Conservation (phyloP, 2,329 filamentous ascomycete genomes). For the Fusarium nematophilum region DNA sequence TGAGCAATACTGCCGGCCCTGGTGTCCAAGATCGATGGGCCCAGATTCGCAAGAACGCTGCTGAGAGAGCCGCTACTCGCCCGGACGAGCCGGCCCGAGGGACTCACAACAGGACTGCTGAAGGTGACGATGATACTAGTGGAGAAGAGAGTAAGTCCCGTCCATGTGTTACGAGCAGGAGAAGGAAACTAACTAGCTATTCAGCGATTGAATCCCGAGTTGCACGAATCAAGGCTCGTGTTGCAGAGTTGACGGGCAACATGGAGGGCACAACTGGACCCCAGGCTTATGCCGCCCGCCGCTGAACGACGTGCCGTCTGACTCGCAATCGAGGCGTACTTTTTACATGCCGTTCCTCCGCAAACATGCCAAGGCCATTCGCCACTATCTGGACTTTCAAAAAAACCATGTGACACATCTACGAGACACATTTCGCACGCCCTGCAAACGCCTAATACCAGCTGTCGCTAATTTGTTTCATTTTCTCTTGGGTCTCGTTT, state of each 20-base stretch:
- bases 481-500: constrained; percentile 32
- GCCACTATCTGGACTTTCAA: constrained; percentile 24
- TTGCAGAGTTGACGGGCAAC: constrained; percentile 91
- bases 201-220: constrained; percentile 96
- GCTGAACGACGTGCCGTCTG: constrained; percentile 15
- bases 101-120: constrained; percentile 66
- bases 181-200: constrained; percentile 35
- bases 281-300: constrained; percentile 34
- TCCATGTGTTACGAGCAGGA: neutral
- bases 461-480: constrained; percentile 38
- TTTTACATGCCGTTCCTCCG: constrained; percentile 13
- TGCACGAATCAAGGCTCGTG: constrained; percentile 95
- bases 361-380: constrained; percentile 27
- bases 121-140: constrained; percentile 87
- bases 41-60: constrained; percentile 94
- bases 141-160: constrained; percentile 87
- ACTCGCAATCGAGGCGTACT: constrained; percentile 4
- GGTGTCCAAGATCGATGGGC: constrained; percentile 84
- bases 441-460: constrained; percentile 42
- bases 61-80: constrained; percentile 77
- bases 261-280: constrained; percentile 70
- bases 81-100: constrained; percentile 72
- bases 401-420: constrained; percentile 32
- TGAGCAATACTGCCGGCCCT: constrained; percentile 48
- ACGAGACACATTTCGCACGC: constrained; percentile 37